A percentile compares a stretch with the other conserved stretches of the same genome.
These are phyloP conservation scores for Lecanicillium sp. DNA, from an alignment of 2,329 filamentous ascomycete species.

Conservation along the genomic window DNA sequence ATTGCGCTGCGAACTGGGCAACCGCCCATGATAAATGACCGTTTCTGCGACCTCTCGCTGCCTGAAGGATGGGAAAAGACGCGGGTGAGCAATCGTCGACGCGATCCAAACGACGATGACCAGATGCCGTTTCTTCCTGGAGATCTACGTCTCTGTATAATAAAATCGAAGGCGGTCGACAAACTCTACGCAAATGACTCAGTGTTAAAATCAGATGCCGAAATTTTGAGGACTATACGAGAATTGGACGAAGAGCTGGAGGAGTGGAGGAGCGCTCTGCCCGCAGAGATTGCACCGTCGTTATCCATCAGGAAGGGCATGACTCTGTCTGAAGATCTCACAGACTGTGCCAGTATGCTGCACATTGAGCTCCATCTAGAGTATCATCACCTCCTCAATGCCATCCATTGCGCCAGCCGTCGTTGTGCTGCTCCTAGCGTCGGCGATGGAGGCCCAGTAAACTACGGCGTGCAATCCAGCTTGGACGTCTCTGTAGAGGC, in stretches of 20 bases:
- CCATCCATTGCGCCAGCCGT: slow-evolving; percentile 47
- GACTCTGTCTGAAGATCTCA: slow-evolving; percentile 18
- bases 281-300: slow-evolving; percentile 34
- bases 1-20: slow-evolving; percentile 44
- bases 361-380: slow-evolving; percentile 42
- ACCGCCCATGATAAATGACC: slow-evolving; percentile 40
- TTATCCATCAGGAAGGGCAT: slow-evolving; percentile 28
- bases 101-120: slow-evolving; percentile 2
- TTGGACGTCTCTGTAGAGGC: slow-evolving; percentile 46
- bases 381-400: slow-evolving; percentile 47
- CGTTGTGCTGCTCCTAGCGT: slow-evolving; percentile 33
- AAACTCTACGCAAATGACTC: slow-evolving; percentile 42
- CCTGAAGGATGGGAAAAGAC: slow-evolving; percentile 26
- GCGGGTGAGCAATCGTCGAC: slow-evolving; percentile 11
- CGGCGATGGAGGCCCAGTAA: slow-evolving; percentile 22
- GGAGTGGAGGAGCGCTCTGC: slow-evolving; percentile 42
- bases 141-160: slow-evolving; percentile 39
- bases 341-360: slow-evolving; percentile 33
- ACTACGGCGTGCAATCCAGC: slow-evolving; percentile 41
- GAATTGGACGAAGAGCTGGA: slow-evolving; percentile 51
- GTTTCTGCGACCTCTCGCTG: slow-evolving; percentile 44
- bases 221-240: slow-evolving; percentile 45
- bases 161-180: slow-evolving; percentile 42
- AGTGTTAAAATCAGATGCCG: slow-evolving; percentile 42
- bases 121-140: slow-evolving; percentile 30